Evolutionary conservation across 164 flowering plant species (phyloP).

Genomic region (Vitis labrusca): DNA sequence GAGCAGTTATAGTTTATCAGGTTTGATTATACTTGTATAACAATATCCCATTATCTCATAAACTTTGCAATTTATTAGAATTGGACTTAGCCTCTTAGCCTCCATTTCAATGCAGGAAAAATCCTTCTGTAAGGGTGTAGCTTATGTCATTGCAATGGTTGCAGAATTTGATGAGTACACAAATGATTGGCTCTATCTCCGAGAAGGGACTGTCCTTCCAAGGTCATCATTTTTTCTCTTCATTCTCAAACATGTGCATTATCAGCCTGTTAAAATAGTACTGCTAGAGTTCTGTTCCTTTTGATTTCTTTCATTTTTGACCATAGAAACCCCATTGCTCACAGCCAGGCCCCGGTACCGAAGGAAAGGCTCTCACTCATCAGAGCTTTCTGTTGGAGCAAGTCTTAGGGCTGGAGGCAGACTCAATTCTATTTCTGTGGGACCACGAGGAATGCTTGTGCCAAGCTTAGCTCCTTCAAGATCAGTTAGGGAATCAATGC

Average conservation of each 20-base stretch:
- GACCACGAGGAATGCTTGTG: slow-evolving; percentile 65
- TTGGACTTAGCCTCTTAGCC: not conserved
- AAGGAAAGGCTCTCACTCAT: slow-evolving; percentile 42
- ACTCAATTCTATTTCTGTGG: slow-evolving; percentile 25
- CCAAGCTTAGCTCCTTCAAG: slow-evolving; percentile 69
- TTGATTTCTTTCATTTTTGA: slow-evolving; percentile 10
- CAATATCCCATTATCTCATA: not conserved
- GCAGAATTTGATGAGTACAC: slow-evolving; percentile 97
- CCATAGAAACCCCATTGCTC: slow-evolving; percentile 22
- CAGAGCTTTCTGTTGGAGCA: slow-evolving; percentile 49
- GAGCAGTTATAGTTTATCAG: slow-evolving; percentile 83
- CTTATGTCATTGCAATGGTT: slow-evolving; percentile 88
- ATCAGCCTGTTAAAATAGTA: not conserved
- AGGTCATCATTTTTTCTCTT: slow-evolving; percentile 51
- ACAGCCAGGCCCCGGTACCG: slow-evolving; percentile 80
- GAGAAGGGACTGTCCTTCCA: slow-evolving; percentile 87
- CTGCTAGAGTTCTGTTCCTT: not conserved
- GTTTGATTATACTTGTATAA: slow-evolving; percentile 23
- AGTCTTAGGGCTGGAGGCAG: slow-evolving; percentile 29
- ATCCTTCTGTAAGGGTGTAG: slow-evolving; percentile 73
- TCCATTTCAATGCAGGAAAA: slow-evolving; percentile 56
- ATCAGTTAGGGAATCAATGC: slow-evolving; percentile 83
- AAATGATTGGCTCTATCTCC: slow-evolving; percentile 89
- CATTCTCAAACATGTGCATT: slow-evolving; percentile 4
- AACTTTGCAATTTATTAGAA: not conserved